Evolutionary conservation across 495 filamentous ascomycete genomes (phyloP), one percentile per base, ranked within the genome.

Genomic region (Apodospora peruviana): DNA sequence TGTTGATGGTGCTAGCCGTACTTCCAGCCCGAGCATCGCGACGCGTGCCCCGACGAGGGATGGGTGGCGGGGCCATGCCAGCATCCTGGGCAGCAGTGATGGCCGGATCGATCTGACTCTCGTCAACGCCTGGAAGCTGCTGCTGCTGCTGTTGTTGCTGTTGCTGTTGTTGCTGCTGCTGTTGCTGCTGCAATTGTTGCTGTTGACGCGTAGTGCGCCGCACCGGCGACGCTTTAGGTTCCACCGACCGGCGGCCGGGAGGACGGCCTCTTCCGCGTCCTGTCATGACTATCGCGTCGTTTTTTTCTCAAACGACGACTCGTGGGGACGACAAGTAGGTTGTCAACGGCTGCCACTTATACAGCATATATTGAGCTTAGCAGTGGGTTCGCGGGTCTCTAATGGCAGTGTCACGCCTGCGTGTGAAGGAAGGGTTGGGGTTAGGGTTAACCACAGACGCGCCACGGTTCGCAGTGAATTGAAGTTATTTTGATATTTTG

Each of bases 391-490:
- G 14, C n/a, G 19, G n/a, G 5, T 0, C 14, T 45, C 40, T 24
- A 16, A 38, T 14, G 19, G 35, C 2, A 16, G 38, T 24, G 36
- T 35, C n/a, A n/a, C n/a, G n/a, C n/a, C n/a, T n/a, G n/a, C n/a
- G n/a, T n/a, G n/a, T 29, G 25, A 42, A 56, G 14, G 47, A 61
- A 63, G 62, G 62, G 62, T 65, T 65, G 39, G 62, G 62, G 62
- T 65, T 65, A 63, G 62, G 60, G 60, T 65, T 60, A 41, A 16
- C 14, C 24, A 11, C 29, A 27, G 32, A 23, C n/a, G 25, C 29
- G 38, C 38, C n/a, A n/a, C n/a, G n/a, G n/a, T n/a, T n/a, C n/a
- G n/a, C n/a, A n/a, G 38, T 32, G 47, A 51, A 50, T 39, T 48
- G 53, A 48, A 29, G 53, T 52, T 57, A 58, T 62, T 62, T 54